Conservation (phyloP, 2,329 filamentous ascomycete genomes). For the Zasmidium citrigriseum region DNA sequence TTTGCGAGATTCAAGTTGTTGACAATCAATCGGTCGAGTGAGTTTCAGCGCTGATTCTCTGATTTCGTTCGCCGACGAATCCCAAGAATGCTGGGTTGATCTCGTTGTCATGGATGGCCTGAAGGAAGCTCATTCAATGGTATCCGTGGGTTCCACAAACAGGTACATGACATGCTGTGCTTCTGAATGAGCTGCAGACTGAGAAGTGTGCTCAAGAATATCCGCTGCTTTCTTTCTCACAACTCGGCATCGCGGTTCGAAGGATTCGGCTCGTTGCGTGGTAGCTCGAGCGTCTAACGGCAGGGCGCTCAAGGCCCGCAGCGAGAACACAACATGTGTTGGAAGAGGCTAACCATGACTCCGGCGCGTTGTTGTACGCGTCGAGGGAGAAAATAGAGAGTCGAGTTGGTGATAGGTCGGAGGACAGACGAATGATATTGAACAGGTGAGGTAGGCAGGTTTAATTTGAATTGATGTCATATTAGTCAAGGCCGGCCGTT, state of each 20-base stretch:
- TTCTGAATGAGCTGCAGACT: too few species aligned
- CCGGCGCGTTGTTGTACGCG: background rate
- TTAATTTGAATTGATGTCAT: background rate
- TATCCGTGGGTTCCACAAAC: too few species aligned
- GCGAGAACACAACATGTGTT: background rate
- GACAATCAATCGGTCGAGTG: too few species aligned
- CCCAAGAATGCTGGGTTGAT: too few species aligned
- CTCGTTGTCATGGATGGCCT: too few species aligned
- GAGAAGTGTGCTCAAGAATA: too few species aligned
- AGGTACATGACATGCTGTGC: too few species aligned
- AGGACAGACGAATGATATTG: background rate
- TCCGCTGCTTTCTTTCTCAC: too few species aligned
- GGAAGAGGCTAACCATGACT: background rate
- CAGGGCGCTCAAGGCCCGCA: background rate
- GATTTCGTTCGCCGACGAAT: too few species aligned
- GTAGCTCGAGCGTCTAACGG: background rate
- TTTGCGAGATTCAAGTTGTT: too few species aligned
- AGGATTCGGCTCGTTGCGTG: background rate
- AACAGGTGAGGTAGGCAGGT: background rate
- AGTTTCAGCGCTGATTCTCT: too few species aligned
- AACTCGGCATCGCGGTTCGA: background rate
- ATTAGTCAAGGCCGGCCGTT: background rate
- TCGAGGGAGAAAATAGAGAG: background rate
- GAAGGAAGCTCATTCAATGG: too few species aligned
- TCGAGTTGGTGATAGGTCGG: background rate